These are phyloP conservation scores for Torrubiella hemipterigena DNA, from an alignment of 2,329 filamentous ascomycete genomes.

Conservation along the genomic window DNA sequence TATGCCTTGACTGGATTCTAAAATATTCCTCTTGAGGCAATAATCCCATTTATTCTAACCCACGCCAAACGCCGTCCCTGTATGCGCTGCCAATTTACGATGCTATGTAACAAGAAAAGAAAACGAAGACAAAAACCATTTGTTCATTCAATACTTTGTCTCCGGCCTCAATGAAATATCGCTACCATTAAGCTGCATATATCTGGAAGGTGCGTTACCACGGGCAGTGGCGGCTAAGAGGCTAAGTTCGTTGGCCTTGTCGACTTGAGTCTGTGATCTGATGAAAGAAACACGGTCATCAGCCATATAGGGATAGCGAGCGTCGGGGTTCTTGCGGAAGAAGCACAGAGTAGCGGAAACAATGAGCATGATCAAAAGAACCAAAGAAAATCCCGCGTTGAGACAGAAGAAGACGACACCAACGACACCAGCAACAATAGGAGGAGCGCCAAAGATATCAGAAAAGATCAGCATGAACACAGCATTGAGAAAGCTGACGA, in stretches of 20 bases:
- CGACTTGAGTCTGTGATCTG: conserved; percentile 81
- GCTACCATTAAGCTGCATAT: too few species aligned
- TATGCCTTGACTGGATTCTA: too few species aligned
- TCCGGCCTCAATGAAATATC: too few species aligned
- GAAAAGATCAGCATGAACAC: conserved; percentile 87
- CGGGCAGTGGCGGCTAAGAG: conserved; percentile 84
- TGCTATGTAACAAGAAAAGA: too few species aligned
- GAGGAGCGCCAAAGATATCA: conserved; percentile 72
- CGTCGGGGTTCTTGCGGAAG: conserved; percentile 87
- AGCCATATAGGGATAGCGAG: conserved; percentile 90
- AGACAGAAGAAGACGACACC: conserved; percentile 81
- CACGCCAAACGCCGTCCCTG: too few species aligned
- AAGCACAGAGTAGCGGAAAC: conserved; percentile 54
- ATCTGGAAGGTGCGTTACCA: too few species aligned
- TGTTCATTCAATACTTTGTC: too few species aligned
- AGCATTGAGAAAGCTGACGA: conserved; percentile 80
- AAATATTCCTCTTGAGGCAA: too few species aligned
- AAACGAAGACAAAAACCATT: too few species aligned
- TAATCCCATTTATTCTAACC: too few species aligned
- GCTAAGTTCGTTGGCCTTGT: conserved; percentile 71
- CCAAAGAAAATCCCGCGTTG: conserved; percentile 73
- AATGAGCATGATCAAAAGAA: conserved; percentile 70
- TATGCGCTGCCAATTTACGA: too few species aligned
- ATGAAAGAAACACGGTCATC: conserved; percentile 95
- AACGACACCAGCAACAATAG: conserved; percentile 74